Base-by-base conservation (phyloP, 257 asterid species). In the Solanum virginianum region DNA sequence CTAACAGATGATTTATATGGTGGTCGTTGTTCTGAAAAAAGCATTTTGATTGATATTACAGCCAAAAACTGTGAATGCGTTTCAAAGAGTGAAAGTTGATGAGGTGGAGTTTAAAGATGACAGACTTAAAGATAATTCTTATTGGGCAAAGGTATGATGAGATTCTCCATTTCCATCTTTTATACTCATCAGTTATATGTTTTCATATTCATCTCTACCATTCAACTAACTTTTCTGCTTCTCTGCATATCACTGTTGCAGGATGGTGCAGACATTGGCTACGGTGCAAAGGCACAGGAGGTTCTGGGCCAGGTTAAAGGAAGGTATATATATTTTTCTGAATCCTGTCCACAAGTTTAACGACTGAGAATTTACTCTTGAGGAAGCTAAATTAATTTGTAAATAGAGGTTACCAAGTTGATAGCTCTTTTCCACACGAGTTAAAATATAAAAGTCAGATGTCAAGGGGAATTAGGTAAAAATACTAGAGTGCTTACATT, bases 221-320 rank as follows among this genome's bases (percentile, higher is more conserved):
- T 13, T 53, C 8, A n/a, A 56, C 41, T 8, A 41, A 71, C n/a
- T 26, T 85, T 70, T 62, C 26, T 66, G 20, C 36, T 47, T 6
- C 80, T 20, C 12, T 55, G 22, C 41, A 43, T 32, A 60, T 20
- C 8, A 24, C 59, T 69, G 54, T 83, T 91, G 86, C 92, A 97
- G 99, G 92, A 83, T 87, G 99, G 99, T 72, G 98, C 99, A 39
- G 98, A 97, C 16, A 86, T 4, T 88, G 99, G 99, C 80, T 97
- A 97, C 87, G 98, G 99, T 72, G 99, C 99, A 20, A 97, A 95
- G 92, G 98, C 98, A 62, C 98, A 97, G 89, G 99, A 94, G 90
- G 87, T 97, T 82, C 81, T 97, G 89, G 99, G 99, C 83, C 98
- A 94, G 89, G 99, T 97, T 87, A 92, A 86, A 89, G 98, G 99